Base-by-base conservation (phyloP, 176 grass and related monocot genomes). In the Eragrostis curvula region DNA sequence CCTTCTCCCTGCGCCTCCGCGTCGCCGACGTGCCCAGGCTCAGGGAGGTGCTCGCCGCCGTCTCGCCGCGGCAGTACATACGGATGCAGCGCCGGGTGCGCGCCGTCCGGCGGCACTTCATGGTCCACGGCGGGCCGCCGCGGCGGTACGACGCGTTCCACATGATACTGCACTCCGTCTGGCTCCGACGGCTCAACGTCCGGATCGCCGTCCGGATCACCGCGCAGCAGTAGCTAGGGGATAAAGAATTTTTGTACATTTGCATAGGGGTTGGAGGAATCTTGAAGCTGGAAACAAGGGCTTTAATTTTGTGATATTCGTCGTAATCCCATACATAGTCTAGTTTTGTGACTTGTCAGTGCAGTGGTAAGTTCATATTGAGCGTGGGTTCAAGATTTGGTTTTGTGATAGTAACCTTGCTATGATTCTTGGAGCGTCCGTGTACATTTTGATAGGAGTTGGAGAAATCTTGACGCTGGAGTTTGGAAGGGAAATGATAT, bases 151-250 rank as follows among this genome's bases (percentile, higher is more conserved):
- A 97, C 64, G 73, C 87, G 44, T 94, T 94, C 64, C 92, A 94
- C 58, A 97, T 97, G 92, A 84, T 97, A 63, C 83, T 97, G 11
- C 95, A 97, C 66, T 97, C 95, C 2, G 60, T 94, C 2, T 97
- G 95, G 95, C 95, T 97, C 23, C 78, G 95, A n/a, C 70, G 95
- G 55, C 90, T 97, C 58, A 97, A 97, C 44, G 57, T 91, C 46
- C 64, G 78, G 72, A 71, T 97, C 45, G 15, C 27, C 44, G 57
- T 91, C 46, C 64, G 78, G 72, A 71, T 97, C 45, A 18, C 27
- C 3, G n/a, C 42, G 18, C 21, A 53, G 10, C 32, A 3, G 9
- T 11, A 12, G 56, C 42, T 56, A 20, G 5, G 20, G 51, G 17
- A 53, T 53, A 2, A n/a, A n/a, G n/a, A n/a, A 25, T 59, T 59